Evolutionary conservation across 2,329 filamentous ascomycete species (phyloP), one percentile per base, ranked within the genome.

Genomic region (Botryotinia convoluta): DNA sequence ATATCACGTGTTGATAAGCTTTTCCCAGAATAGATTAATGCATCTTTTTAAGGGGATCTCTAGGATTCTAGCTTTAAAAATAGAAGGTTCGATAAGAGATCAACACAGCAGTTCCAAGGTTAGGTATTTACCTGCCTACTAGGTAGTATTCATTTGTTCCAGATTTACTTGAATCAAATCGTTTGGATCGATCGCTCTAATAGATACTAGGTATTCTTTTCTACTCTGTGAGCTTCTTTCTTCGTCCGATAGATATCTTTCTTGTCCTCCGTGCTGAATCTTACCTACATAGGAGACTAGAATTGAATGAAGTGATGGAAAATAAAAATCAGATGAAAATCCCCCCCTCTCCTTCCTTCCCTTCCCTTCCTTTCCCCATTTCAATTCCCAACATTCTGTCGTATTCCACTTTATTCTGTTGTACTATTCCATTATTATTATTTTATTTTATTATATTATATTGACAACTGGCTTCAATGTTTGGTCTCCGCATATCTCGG

Each of bases 1-100:
- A 71, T 62, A 71, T 71, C 69, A 71, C 69, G 69, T 71, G 69
- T 1, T 10, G 69, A 63, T 71, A 63, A 71, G 69, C 57, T 54
- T 54, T 71, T 39, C 69, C 67, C 22, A 10, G 44, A 69, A 59
- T 59, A 69, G 51, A 60, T 69, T 69, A 44, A 59, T 59, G 54
- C 18, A 26, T 26, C 6, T 4, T n/a, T 22, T 51, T 18, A 48
- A 65, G 42, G 44, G 61, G 61, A 64, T 29, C 29, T 48, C 62
- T 32, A 32, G 61, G 39, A 45, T 64, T 64, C 8, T 32, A 22
- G 18, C 37, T n/a, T 63, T 63, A 63, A 63, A 63, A 63, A 63
- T 63, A 63, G 60, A 62, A 63, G 61, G 42, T 63, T 44, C 12
- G 37, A 63, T 63, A 29, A 20, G 61, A 64, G 61, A 64, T 64